Base-by-base conservation (phyloP, 2,329 filamentous ascomycete species). In the Sporothrix humicola region DNA sequence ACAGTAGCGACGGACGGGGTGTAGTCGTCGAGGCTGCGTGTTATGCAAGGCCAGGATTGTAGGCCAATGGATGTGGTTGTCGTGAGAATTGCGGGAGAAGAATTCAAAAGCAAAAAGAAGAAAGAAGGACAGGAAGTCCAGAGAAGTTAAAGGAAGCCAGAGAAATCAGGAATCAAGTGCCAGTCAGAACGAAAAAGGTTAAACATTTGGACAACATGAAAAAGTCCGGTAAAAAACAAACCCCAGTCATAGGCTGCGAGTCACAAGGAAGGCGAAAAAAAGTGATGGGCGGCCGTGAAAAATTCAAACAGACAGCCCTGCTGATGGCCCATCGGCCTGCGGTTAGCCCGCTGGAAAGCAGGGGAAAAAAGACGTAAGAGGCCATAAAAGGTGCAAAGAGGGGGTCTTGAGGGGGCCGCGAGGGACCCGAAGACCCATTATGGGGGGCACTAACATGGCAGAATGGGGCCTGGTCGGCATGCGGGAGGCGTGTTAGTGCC, bases 401-500 rank as follows among this genome's bases (percentile, higher is more conserved):
- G 46, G 46, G 46, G 13, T 37, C 63, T 69, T 7, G 37, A 9
- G 52, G 52, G 58, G 37, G 61, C 23, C 42, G n/a, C 8, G 46
- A 26, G 50, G 31, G 31, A 37, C 31, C 31, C 31, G 31, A 37
- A 37, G 31, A 37, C 31, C 31, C 31, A 37, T 37, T 37, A 37
- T 37, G 31, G 31, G 15, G 42, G 15, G 54, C 50, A 61, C 52
- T 50, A 46, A 70, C 37, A 46, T 44, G 5, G 13, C n/a, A 59
- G 37, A 46, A 59, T 31, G 52, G 68, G 68, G 68, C 52, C 37
- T 46, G 37, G 50, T 54, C 50, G 50, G 56, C 44, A 20, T 72
- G 58, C 56, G 69, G 56, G 56, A 72, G 46, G 44, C 20, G 10
- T 54, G 44, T 72, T 72, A 72, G 70, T 65, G 70, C 44, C 50